Evolutionary conservation across 2,329 filamentous ascomycete species (phyloP).

Genomic region (Fusarium scirpi): DNA sequence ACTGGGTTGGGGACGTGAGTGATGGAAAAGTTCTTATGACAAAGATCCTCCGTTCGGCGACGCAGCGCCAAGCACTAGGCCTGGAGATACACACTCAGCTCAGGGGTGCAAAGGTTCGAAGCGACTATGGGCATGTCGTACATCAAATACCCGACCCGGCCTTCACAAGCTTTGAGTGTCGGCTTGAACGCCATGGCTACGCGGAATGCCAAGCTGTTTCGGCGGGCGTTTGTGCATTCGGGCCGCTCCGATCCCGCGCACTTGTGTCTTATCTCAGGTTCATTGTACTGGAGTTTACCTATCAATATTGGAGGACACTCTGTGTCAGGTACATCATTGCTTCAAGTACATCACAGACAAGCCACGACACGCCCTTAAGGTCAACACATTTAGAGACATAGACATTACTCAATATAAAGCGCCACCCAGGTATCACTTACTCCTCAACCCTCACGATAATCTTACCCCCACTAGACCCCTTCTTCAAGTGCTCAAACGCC

Average conservation of each 20-base stretch:
- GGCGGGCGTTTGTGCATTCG: background rate
- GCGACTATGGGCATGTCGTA: background rate
- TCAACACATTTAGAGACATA: background rate
- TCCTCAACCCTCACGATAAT: conserved; percentile 57
- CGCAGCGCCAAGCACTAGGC: background rate
- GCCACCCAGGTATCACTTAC: conserved; percentile 20
- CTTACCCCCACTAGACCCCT: conserved; percentile 70
- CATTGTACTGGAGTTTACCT: background rate
- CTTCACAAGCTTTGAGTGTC: background rate
- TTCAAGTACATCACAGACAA: background rate
- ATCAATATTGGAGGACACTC: background rate
- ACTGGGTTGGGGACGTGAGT: conserved; percentile 42
- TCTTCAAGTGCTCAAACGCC: conserved; percentile 70
- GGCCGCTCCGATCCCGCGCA: background rate
- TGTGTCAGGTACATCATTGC: background rate
- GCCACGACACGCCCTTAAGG: background rate
- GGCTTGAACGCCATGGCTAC: background rate
- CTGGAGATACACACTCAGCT: background rate
- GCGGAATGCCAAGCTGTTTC: background rate
- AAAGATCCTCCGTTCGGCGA: background rate
- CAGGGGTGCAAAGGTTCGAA: background rate
- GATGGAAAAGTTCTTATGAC: too few species aligned
- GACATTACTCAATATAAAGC: background rate
- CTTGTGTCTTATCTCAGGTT: background rate
- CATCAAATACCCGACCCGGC: background rate